A percentile compares a stretch with the other conserved stretches of the same genome.
Conservation (phyloP, 208 protist genomes). For the Phytomonas sp. region DNA sequence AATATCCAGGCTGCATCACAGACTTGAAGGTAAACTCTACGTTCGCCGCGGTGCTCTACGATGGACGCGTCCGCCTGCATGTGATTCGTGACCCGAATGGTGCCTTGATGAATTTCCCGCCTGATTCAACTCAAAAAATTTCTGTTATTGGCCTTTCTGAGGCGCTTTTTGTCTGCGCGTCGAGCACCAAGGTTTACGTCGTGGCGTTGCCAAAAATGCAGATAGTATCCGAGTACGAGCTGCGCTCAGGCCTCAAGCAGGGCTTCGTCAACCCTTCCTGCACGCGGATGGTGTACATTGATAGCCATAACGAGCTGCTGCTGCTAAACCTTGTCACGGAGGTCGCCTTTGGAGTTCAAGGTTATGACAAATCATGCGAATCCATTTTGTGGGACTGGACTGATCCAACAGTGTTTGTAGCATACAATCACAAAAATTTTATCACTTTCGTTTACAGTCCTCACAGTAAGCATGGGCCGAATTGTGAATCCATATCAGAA, state of each 20-base stretch:
- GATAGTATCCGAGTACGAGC: conserved; percentile 75
- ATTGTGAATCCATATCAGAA: conserved; percentile 67
- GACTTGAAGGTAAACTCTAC: conserved; percentile 64
- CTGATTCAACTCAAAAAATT: conserved; percentile 23
- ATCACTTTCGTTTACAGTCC: conserved; percentile 87
- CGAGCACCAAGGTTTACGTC: conserved; percentile 63
- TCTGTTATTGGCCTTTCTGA: conserved; percentile 83
- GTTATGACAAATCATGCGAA: conserved; percentile 48
- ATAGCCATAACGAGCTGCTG: conserved; percentile 70
- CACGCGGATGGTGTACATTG: conserved; percentile 89
- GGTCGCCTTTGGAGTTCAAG: conserved; percentile 59
- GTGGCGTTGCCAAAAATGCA: conserved; percentile 84
- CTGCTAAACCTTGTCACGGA: conserved; percentile 92
- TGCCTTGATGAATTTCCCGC: conserved; percentile 1
- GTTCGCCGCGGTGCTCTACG: conserved; percentile 82
- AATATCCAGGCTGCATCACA: conserved; percentile 68
- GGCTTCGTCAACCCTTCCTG: conserved; percentile 85
- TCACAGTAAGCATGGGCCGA: conserved; percentile 84
- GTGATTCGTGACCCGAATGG: conserved; percentile 41
- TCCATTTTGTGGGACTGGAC: conserved; percentile 88
- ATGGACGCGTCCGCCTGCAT: conserved; percentile 81
- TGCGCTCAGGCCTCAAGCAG: conserved; percentile 45
- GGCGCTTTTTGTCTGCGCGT: conserved; percentile 91
- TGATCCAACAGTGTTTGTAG: conserved; percentile 87
- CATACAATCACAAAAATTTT: conserved; percentile 56